Base-by-base conservation (phyloP, 768 basidiomycete species). In the Serendipita sp. region DNA sequence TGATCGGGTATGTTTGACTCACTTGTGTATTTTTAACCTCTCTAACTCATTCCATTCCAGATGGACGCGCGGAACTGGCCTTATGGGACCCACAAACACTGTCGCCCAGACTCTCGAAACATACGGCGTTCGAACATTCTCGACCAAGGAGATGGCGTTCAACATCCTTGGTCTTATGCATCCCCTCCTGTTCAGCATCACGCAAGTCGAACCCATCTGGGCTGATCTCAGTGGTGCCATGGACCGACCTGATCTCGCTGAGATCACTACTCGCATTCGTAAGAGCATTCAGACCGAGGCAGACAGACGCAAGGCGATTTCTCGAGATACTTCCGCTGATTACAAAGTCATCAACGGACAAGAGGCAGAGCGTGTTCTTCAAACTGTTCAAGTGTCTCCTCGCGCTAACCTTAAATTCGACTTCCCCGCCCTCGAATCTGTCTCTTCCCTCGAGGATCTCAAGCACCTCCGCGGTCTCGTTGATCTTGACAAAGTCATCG, bases 91-190 rank as follows among this genome's bases (percentile, higher is more conserved):
- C 2, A 94, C 92, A 48, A 94, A 94, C 77, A 90, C 88, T 47
- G 87, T 97, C 63, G 92, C 96, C 32, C 89, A 94, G 65, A 92
- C 92, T 64, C 81, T 99, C 47, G 96, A 99, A 77, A 81, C 85
- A 66, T 82, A 88, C 67, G 96, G 96, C 67, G 91, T 96, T 66
- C 85, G 96, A 68, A 99, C 96, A 1, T 99, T 98, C 83, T 98
- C 95, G 0, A 89, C 96, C 34, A 98, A 98, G 78, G 96, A 99
- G 77, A 99, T 98, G 96, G 94, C 96, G 0, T 99, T 99, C 84
- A 99, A 99, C 76, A 92, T 99, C 70, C 86, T 99, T 64, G 95
- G 96, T 66, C 81, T 99, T 60, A 98, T 99, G 95, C 96, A 99
- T 72, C 96, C 96, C 48, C 84, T 98, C 3, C 82, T 99, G 63